phyloP scores from a whole-genome alignment of 2,329 filamentous ascomycete genomes.

The Cladosporium colombiae region DNA sequence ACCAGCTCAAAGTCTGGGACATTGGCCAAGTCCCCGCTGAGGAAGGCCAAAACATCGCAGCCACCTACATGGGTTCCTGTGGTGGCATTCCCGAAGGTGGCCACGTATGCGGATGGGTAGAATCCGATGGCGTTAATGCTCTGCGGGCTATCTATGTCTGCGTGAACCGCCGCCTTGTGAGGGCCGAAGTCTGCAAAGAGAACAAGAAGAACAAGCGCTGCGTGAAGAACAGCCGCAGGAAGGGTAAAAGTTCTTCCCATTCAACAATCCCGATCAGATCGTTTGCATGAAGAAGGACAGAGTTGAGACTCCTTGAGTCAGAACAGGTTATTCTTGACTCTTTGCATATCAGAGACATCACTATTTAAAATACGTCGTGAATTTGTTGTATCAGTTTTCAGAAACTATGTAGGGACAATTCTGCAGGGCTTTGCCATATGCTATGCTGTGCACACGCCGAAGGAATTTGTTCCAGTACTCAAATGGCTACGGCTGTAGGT shows the following conservation, averaged over 20 bases:
- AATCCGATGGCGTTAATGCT: not conserved
- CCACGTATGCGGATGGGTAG: not conserved
- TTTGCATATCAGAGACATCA: not conserved
- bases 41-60: too few species aligned
- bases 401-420: not conserved
- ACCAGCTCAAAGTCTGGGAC: not conserved
- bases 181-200: not conserved
- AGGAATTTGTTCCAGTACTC: too few species aligned
- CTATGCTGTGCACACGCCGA: too few species aligned
- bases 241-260: not conserved
- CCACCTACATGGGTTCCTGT: not conserved
- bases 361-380: not conserved
- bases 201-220: not conserved
- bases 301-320: not conserved
- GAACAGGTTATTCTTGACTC: not conserved
- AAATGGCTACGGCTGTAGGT: not conserved
- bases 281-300: not conserved
- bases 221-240: not conserved
- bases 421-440: not conserved
- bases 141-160: conserved; percentile 1
- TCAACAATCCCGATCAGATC: not conserved
- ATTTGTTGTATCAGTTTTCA: not conserved
- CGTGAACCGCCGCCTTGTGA: not conserved
- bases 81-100: not conserved
- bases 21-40: not conserved